phyloP scores from a whole-genome alignment of 2,329 filamentous ascomycete genomes.

The Plectosphaerella sp. region DNA sequence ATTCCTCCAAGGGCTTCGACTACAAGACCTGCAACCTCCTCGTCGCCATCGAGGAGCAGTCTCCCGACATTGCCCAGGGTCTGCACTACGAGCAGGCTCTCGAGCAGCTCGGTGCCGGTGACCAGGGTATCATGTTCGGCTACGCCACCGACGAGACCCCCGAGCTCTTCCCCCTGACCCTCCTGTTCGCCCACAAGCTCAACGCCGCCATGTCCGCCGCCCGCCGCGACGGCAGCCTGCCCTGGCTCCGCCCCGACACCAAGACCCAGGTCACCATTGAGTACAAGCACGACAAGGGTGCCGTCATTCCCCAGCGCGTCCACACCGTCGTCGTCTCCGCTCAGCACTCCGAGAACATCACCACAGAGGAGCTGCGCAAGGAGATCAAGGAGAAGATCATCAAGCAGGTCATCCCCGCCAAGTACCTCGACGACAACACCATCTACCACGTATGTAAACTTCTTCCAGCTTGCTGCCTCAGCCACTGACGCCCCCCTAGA shows the following conservation, averaged over 20 bases:
- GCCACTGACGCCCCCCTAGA: slow-evolving; percentile 33
- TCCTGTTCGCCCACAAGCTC: slow-evolving; percentile 93
- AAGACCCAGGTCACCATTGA: slow-evolving; percentile 99
- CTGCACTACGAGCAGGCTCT: slow-evolving; percentile 97
- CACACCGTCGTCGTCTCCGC: slow-evolving; percentile 97
- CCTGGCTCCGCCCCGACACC: slow-evolving; percentile 97
- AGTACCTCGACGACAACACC: slow-evolving; percentile 90
- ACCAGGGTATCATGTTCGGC: slow-evolving; percentile 99
- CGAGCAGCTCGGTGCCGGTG: slow-evolving; percentile 96
- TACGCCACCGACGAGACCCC: slow-evolving; percentile 99
- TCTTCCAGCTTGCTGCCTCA: no score
- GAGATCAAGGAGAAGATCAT: slow-evolving; percentile 97
- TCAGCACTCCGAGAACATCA: slow-evolving; percentile 85
- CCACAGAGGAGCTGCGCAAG: slow-evolving; percentile 87
- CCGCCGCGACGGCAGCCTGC: slow-evolving; percentile 78
- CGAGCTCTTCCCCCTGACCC: slow-evolving; percentile 90
- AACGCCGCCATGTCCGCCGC: slow-evolving; percentile 92
- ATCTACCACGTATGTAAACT: slow-evolving; percentile 81
- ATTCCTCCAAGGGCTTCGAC: slow-evolving; percentile 96
- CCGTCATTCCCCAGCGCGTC: slow-evolving; percentile 85
- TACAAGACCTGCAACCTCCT: slow-evolving; percentile 99
- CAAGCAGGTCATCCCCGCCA: slow-evolving; percentile 85
- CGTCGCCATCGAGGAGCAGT: slow-evolving; percentile 98
- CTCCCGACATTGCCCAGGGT: slow-evolving; percentile 97
- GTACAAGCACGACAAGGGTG: slow-evolving; percentile 95